Evolutionary conservation across 2,329 filamentous ascomycete species (phyloP).

Genomic region (Cladosporium sp.): DNA sequence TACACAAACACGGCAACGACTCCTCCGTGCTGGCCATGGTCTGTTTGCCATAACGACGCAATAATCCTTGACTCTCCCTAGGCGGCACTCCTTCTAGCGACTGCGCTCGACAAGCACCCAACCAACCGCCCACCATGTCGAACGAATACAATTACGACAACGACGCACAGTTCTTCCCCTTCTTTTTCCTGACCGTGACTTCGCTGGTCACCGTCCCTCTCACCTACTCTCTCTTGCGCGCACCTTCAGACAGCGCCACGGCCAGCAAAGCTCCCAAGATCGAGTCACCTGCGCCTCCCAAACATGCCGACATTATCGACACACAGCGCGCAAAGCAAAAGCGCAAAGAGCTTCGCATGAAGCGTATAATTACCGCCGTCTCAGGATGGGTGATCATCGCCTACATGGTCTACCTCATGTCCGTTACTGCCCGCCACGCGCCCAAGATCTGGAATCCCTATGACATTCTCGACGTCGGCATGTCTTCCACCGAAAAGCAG

Average conservation of each 20-base stretch:
- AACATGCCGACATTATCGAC: slow-evolving; percentile 79
- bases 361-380: slow-evolving; percentile 72
- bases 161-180: slow-evolving; percentile 97
- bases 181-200: slow-evolving; percentile 91
- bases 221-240: slow-evolving; percentile 78
- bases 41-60: neutral
- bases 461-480: slow-evolving; percentile 81
- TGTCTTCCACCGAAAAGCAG: slow-evolving; percentile 77
- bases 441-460: slow-evolving; percentile 95
- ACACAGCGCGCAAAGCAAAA: slow-evolving; percentile 79
- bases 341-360: slow-evolving; percentile 82
- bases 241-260: slow-evolving; percentile 67
- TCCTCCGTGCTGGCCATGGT: slow-evolving; percentile 12
- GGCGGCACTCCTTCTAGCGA: neutral
- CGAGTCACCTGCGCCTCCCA: slow-evolving; percentile 72
- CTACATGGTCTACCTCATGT: slow-evolving; percentile 88
- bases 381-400: slow-evolving; percentile 79
- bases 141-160: slow-evolving; percentile 99
- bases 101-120: neutral
- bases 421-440: slow-evolving; percentile 65
- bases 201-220: slow-evolving; percentile 84
- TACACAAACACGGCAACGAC: neutral
- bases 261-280: slow-evolving; percentile 79
- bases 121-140: slow-evolving; percentile 59
- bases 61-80: neutral